A percentile compares a stretch with the other conserved stretches of the same genome.
Evolutionary conservation across 2,329 filamentous ascomycete genomes (phyloP).

Genomic region (Aquanectria penicillioides): DNA sequence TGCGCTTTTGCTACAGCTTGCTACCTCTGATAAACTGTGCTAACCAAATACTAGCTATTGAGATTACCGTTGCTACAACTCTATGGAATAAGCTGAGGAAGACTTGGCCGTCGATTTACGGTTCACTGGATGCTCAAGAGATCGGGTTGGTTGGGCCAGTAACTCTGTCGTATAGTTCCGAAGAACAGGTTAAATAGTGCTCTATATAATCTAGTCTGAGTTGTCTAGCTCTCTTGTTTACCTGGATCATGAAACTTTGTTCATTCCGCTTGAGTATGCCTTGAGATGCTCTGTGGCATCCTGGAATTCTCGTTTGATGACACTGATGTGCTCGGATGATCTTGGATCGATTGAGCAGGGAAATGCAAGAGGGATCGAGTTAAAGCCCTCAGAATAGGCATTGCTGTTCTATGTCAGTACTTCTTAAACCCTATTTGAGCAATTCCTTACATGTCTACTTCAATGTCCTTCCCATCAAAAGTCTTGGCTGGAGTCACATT

Average conservation of each 20-base stretch:
- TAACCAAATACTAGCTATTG: not conserved
- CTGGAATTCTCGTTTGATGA: slow-evolving; percentile 46
- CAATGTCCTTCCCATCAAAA: slow-evolving; percentile 42
- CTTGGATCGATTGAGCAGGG: slow-evolving; percentile 50
- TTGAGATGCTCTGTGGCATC: slow-evolving; percentile 40
- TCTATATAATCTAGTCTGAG: too few species aligned
- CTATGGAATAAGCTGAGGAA: not conserved
- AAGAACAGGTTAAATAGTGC: too few species aligned
- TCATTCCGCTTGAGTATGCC: slow-evolving; percentile 36
- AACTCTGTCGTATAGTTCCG: too few species aligned
- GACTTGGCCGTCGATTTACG: not conserved
- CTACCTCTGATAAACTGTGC: too few species aligned
- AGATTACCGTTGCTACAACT: not conserved
- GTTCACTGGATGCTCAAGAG: not conserved
- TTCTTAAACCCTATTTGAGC: fast-evolving
- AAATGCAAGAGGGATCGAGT: slow-evolving; percentile 54
- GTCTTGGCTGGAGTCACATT: slow-evolving; percentile 47
- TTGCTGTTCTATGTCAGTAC: slow-evolving; percentile 43
- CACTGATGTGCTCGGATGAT: slow-evolving; percentile 42
- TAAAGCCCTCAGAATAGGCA: slow-evolving; percentile 54
- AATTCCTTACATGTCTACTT: slow-evolving; percentile 51
- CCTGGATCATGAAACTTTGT: slow-evolving; percentile 34
- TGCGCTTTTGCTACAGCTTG: not conserved
- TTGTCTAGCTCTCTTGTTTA: not conserved
- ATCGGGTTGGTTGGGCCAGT: not conserved